Evolutionary conservation across 306 rosid genomes (phyloP).

Genomic region (Oemleria cerasiformis): DNA sequence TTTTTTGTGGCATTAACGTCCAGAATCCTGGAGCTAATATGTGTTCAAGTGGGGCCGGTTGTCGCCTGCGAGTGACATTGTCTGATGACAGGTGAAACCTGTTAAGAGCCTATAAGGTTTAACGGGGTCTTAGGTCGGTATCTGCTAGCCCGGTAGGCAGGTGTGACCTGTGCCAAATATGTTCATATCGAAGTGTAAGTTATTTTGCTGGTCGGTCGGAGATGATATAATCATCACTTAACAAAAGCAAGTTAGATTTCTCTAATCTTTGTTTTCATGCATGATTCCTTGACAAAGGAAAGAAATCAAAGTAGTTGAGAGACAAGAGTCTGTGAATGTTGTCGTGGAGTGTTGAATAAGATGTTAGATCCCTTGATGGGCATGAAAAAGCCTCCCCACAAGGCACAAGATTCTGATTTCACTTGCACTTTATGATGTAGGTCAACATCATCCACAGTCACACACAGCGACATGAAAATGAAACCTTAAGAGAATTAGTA

Average conservation of each 20-base stretch:
- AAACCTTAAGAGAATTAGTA: background rate
- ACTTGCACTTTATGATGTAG: slow-evolving; percentile 7
- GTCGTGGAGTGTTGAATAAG: background rate
- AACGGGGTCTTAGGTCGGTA: too few species aligned
- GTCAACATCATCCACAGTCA: slow-evolving; percentile 3
- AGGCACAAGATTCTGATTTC: background rate
- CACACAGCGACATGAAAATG: background rate
- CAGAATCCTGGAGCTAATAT: too few species aligned
- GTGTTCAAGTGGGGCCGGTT: too few species aligned
- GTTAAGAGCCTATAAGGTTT: too few species aligned
- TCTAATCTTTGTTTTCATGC: background rate
- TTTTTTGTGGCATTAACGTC: too few species aligned
- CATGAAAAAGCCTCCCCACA: background rate
- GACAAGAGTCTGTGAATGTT: background rate
- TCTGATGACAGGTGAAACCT: too few species aligned
- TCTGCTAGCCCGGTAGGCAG: too few species aligned
- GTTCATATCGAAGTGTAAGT: too few species aligned
- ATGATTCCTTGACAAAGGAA: background rate
- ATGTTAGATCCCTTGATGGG: background rate
- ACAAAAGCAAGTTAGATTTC: background rate
- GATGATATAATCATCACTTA: background rate
- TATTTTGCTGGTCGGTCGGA: too few species aligned
- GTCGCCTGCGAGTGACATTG: too few species aligned
- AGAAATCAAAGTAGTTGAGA: background rate
- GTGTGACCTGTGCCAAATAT: too few species aligned